These are phyloP conservation scores for Vitis hybrid DNA, from an alignment of 177 flowering plant genomes.

Conservation along the genomic window DNA sequence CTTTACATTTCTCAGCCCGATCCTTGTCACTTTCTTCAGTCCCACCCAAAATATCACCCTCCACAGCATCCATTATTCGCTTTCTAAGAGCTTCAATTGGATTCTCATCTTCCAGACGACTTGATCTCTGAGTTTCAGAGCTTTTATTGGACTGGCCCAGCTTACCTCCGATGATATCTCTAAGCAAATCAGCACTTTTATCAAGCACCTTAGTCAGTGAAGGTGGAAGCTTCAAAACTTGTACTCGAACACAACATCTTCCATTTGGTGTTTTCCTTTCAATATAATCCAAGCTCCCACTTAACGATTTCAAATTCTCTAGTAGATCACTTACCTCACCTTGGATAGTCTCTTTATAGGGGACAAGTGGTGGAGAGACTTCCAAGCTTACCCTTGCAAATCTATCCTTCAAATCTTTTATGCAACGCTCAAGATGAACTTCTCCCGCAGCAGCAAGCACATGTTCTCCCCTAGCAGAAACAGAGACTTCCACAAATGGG, in stretches of 20 bases:
- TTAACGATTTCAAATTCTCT: conserved; percentile 48
- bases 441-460: conserved; percentile 97
- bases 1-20: conserved; percentile 46
- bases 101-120: conserved; percentile 37
- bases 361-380: conserved; percentile 90
- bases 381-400: conserved; percentile 78
- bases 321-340: conserved; percentile 49
- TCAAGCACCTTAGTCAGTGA: conserved; percentile 73
- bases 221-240: conserved; percentile 70
- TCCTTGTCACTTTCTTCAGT: conserved; percentile 49
- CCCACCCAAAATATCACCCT: conserved; percentile 38
- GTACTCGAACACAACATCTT: conserved; percentile 71
- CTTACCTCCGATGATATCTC: conserved; percentile 59
- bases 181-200: conserved; percentile 71
- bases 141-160: conserved; percentile 34
- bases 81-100: conserved; percentile 56
- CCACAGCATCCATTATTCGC: conserved; percentile 63
- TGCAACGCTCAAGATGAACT: conserved; percentile 88
- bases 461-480: conserved; percentile 90
- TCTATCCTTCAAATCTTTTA: conserved; percentile 82
- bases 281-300: conserved; percentile 46
- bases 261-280: conserved; percentile 79
- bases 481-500: conserved; percentile 88
- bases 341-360: conserved; percentile 84
- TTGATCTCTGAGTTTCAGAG: conserved; percentile 33